Evolutionary conservation across 768 basidiomycete species (phyloP).

Genomic region (Phlebiopsis flavidoalba): DNA sequence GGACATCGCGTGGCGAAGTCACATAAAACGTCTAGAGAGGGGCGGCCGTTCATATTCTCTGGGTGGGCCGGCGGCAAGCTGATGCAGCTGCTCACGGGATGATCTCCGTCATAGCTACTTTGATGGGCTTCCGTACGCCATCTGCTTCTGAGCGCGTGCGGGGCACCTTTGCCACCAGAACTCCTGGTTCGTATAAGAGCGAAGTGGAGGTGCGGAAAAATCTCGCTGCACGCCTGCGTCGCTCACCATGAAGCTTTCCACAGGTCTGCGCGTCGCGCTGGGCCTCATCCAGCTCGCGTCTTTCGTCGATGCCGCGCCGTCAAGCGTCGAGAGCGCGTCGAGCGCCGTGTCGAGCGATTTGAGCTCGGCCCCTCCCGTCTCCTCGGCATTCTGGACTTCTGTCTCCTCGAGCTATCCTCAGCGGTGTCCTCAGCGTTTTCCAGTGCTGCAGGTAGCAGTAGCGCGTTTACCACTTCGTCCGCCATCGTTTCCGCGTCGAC

Average conservation of each 20-base stretch:
- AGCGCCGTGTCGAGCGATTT: not conserved
- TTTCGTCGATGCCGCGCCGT: not conserved
- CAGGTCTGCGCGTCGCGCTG: slow-evolving; percentile 8
- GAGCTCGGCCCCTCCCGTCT: not conserved
- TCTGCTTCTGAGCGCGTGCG: slow-evolving; percentile 4
- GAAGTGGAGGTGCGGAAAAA: slow-evolving; percentile 2
- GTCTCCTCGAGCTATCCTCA: not conserved
- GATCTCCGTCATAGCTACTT: not conserved
- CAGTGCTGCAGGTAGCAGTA: not conserved
- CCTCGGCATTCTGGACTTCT: not conserved
- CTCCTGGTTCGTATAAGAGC: not conserved
- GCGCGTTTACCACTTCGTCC: not conserved
- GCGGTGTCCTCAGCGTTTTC: not conserved
- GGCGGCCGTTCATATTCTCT: not conserved
- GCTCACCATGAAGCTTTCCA: slow-evolving; percentile 12
- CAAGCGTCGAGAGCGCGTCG: not conserved
- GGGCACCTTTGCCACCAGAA: not conserved
- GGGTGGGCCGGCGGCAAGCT: not conserved
- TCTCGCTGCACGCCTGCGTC: not conserved
- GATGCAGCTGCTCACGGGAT: slow-evolving; percentile 2
- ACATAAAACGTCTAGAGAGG: not conserved
- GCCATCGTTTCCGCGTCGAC: not conserved
- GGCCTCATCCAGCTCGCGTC: slow-evolving; percentile 8
- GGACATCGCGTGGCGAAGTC: not conserved
- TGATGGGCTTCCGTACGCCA: not conserved